phyloP scores from a whole-genome alignment of 768 basidiomycete species.

The Rhodocollybia butyracea region DNA sequence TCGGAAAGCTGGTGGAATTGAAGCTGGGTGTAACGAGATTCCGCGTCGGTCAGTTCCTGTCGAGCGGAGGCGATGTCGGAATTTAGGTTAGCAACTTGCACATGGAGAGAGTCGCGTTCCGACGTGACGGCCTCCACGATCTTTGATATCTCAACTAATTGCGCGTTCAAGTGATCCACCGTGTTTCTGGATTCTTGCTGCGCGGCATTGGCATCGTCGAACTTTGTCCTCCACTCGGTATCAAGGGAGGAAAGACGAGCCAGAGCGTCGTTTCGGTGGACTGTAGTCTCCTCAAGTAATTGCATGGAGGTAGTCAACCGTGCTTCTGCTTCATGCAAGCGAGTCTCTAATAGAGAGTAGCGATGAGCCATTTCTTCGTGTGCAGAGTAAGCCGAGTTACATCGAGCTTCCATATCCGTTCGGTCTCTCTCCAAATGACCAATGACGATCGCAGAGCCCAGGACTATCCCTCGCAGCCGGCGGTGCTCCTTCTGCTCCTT shows the following conservation, averaged over 20 bases:
- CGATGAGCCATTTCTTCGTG: constrained; percentile 10
- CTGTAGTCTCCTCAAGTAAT: constrained; percentile 34
- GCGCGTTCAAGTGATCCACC: constrained; percentile 40
- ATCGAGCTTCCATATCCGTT: background rate
- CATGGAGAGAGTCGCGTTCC: constrained; percentile 61
- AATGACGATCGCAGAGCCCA: constrained; percentile 37
- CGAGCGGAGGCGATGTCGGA: constrained; percentile 52
- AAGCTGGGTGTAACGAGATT: constrained; percentile 57
- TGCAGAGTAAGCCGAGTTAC: background rate
- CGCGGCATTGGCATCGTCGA: constrained; percentile 28
- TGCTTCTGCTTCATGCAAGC: constrained; percentile 22
- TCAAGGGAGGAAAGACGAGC: constrained; percentile 30
- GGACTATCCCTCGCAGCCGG: constrained; percentile 23
- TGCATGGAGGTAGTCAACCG: constrained; percentile 29
- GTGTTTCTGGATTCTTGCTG: constrained; percentile 30
- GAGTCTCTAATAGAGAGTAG: constrained; percentile 16
- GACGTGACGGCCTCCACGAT: constrained; percentile 57
- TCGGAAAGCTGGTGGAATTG: constrained; percentile 65
- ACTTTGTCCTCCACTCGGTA: constrained; percentile 25
- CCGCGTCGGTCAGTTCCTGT: constrained; percentile 51
- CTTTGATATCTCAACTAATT: constrained; percentile 40
- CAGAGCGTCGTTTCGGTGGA: constrained; percentile 34
- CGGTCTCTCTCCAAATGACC: constrained; percentile 28
- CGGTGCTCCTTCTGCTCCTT: constrained; percentile 23
- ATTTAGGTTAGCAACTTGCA: constrained; percentile 62